These are phyloP conservation scores for Eremomyces bilateralis DNA, from an alignment of 495 filamentous ascomycete genomes.

Conservation along the genomic window DNA sequence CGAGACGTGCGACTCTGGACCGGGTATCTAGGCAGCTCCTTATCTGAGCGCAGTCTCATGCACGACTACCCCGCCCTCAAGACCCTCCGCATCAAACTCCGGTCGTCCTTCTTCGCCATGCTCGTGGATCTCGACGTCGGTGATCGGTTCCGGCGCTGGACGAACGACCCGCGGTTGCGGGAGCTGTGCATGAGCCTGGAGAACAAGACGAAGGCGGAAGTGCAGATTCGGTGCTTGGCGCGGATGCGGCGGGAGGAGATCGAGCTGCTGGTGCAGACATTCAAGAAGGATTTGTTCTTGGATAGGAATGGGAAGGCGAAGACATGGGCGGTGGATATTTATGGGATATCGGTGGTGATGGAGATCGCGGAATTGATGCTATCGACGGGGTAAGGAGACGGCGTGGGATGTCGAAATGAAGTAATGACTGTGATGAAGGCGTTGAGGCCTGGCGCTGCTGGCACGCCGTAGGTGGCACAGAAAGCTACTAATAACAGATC, in stretches of 20 bases:
- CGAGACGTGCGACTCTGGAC: slow-evolving; percentile 19
- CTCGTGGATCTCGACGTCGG: background rate
- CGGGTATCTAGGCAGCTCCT: slow-evolving; percentile 13
- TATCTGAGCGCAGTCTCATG: slow-evolving; percentile 11
- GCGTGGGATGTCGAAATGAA: no score
- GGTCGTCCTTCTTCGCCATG: slow-evolving; percentile 2
- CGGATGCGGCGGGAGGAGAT: slow-evolving; percentile 8
- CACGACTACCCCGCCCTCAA: slow-evolving; percentile 15
- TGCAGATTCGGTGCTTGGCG: slow-evolving; percentile 10
- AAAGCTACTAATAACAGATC: no score
- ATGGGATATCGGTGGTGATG: no score
- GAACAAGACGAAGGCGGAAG: slow-evolving; percentile 7
- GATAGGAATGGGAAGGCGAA: slow-evolving; percentile 11
- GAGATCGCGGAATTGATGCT: no score
- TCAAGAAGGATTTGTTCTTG: slow-evolving; percentile 6
- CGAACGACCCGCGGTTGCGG: slow-evolving; percentile 10
- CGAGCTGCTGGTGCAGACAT: slow-evolving; percentile 1
- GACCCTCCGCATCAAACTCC: slow-evolving; percentile 14
- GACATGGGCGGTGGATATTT: no score
- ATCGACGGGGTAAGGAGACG: no score
- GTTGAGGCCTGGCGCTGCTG: no score
- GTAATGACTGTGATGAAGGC: no score
- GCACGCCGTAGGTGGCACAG: no score
- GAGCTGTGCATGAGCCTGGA: slow-evolving; percentile 7
- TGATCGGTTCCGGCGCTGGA: slow-evolving; percentile 9